These are phyloP conservation scores for Cyberlindnera maritima DNA, from an alignment of 805 yeast species.

Conservation along the genomic window DNA sequence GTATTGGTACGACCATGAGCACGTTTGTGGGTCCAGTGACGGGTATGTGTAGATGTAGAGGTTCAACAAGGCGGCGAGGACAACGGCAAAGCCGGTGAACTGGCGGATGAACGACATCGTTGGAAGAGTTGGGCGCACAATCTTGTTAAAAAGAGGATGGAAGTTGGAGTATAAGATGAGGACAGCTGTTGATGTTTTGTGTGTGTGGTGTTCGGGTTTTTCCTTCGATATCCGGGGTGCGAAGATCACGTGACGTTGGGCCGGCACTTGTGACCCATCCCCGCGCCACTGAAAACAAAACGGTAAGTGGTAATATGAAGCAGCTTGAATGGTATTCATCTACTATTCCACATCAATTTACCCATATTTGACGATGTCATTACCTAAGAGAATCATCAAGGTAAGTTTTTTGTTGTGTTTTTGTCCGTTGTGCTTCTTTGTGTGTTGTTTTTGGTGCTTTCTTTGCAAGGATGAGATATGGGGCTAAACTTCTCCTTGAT, in stretches of 20 bases:
- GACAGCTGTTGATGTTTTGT: background rate
- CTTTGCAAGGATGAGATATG: too few species aligned
- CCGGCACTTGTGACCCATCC: too few species aligned
- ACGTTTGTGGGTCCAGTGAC: slow-evolving; percentile 48
- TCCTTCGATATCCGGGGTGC: too few species aligned
- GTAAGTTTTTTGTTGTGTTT: slow-evolving; percentile 32
- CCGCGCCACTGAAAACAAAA: too few species aligned
- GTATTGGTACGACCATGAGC: slow-evolving; percentile 54
- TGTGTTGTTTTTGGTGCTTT: too few species aligned
- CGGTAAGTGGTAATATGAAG: background rate
- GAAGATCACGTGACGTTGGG: too few species aligned
- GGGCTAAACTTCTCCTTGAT: too few species aligned
- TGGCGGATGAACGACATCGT: slow-evolving; percentile 22
- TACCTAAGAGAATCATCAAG: slow-evolving; percentile 91
- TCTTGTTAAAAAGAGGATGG: too few species aligned
- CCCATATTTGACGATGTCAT: slow-evolving; percentile 5
- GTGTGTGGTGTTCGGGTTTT: background rate
- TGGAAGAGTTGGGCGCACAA: too few species aligned
- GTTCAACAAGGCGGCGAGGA: slow-evolving; percentile 48
- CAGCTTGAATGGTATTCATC: background rate
- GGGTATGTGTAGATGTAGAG: slow-evolving; percentile 76
- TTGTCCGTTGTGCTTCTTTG: too few species aligned
- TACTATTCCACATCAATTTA: too few species aligned
- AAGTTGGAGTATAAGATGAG: background rate
- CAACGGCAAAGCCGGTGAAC: slow-evolving; percentile 25